Conservation (phyloP, 441 rosid species). For the Brassica balearica region DNA sequence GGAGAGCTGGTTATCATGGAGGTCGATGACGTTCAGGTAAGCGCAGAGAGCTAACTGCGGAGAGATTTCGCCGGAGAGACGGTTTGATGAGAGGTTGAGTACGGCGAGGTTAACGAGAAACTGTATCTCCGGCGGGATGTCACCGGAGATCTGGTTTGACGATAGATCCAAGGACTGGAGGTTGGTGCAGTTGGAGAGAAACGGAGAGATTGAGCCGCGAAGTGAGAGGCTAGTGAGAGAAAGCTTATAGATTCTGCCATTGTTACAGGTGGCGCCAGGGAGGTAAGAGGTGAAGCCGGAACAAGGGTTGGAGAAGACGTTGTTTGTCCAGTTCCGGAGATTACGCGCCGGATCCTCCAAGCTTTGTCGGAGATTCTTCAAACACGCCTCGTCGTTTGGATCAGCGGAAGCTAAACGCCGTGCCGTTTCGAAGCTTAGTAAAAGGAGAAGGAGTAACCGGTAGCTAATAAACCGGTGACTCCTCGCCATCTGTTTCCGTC, state of each 20-base stretch:
- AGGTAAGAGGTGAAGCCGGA: slow-evolving; percentile 81
- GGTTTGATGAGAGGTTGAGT: slow-evolving; percentile 83
- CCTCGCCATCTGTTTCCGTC: slow-evolving; percentile 37
- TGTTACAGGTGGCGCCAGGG: slow-evolving; percentile 90
- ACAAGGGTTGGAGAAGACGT: slow-evolving; percentile 72
- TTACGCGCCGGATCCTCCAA: slow-evolving; percentile 67
- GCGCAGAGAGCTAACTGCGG: slow-evolving; percentile 86
- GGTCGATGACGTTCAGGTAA: slow-evolving; percentile 89
- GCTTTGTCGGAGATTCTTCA: slow-evolving; percentile 66
- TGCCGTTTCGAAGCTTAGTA: slow-evolving; percentile 42
- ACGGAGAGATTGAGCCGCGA: slow-evolving; percentile 83
- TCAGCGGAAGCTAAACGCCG: slow-evolving; percentile 54
- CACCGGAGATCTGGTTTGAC: slow-evolving; percentile 75
- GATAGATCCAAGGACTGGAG: slow-evolving; percentile 93
- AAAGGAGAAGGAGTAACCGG: slow-evolving; percentile 44
- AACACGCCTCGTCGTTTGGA: slow-evolving; percentile 88
- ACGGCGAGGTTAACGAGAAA: slow-evolving; percentile 88
- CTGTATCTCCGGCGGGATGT: slow-evolving; percentile 82
- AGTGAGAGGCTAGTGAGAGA: slow-evolving; percentile 79
- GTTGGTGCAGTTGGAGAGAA: slow-evolving; percentile 85
- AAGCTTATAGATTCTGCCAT: slow-evolving; percentile 92
- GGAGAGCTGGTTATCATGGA: slow-evolving; percentile 74
- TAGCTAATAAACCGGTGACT: slow-evolving; percentile 43
- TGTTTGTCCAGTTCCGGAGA: slow-evolving; percentile 80
- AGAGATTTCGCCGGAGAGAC: slow-evolving; percentile 75